Evolutionary conservation across 345 rosid genomes (phyloP), one percentile per base, ranked within the genome.

Genomic region (Pugionium dolabratum): DNA sequence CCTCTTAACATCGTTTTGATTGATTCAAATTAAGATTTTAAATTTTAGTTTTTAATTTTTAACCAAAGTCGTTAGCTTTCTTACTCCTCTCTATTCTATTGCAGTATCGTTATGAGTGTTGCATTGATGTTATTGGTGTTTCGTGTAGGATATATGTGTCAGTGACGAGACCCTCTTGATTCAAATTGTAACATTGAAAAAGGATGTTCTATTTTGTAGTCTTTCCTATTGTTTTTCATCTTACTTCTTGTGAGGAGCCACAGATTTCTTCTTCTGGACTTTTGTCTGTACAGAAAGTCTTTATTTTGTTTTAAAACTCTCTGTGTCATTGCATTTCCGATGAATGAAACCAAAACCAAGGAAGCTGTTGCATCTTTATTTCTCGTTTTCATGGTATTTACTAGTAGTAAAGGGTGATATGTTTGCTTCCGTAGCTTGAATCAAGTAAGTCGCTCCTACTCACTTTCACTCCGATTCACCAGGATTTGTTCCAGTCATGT

Each of bases 221-320:
- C 9, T 43, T 44, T 35, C 31, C 43, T 18, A 8, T 5, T 54
- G 11, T 28, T 5, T 56, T 54, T 69, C 32, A 2, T 66, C 28
- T 9, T 48, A 62, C 4, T 62, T 62, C 35, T 62, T 46, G 56
- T 62, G n/a, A 18, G 54, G 18, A 32, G 65, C 18, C 5, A 28
- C 2, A 28, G 18, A 18, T 54, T 45, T 9, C 28, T 30, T 67
- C 56, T 58, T 61, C 9, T 52, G 18, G 54, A 44, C 36, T 31
- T 40, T 56, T 1, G 37, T 63, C 28, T 2, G 8, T 29, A 44
- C 7, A 30, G 1, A 31, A 47, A 39, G 9, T 7, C 28, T 9
- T 29, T 0, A 28, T 9, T 10, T 27, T 41, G 1, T 8, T 46
- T 18, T 6, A 45, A 54, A 25, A n/a, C 7, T 30, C 3, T 45